Evolutionary conservation across 2,329 filamentous ascomycete genomes (phyloP), one percentile per base, ranked within the genome.

Genomic region (Fusarium camptoceras): DNA sequence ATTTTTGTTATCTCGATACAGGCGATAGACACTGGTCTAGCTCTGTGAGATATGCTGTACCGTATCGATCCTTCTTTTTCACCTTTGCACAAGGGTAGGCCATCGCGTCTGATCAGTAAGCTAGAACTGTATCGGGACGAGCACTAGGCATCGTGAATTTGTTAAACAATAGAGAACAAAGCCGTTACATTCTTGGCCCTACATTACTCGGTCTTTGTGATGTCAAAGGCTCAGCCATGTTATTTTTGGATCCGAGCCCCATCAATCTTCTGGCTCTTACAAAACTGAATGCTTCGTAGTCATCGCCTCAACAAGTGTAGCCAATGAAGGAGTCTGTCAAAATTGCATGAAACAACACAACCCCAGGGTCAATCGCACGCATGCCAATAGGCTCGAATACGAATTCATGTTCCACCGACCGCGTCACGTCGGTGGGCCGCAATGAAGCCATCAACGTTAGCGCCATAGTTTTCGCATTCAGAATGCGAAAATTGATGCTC

Each of bases 381-480:
- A 20, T 30, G 7, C n/a, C 20, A 22, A 39, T 42, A 37, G 34
- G 34, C 4, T 37, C 34, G 18, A n/a, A n/a, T 37, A 37, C 34
- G 18, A n/a, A 4, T 4, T 3, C 2, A 4, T 37, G 34, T 42
- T 20, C 28, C 31, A 59, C 46, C 27, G 49, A 30, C 59, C 60
- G 59, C 53, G 60, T 65, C 51, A 59, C n/a, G 11, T 42, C 22
- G 30, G 51, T 65, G 59, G 62, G 31, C 31, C 49, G 9, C 14
- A 20, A 51, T 16, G n/a, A 37, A 25, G 4, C 5, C 24, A 37
- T 28, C 12, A 15, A 5, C 4, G 0, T 12, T 51, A 51, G 46
- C 24, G 18, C 30, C 4, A 9, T n/a, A 64, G 47, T 65, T 64
- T 64, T 65, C 62, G 53, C 46, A 64, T 64, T 64, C 27, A 39